Evolutionary conservation across 148 eudicot species (phyloP), one percentile per base, ranked within the genome.

Genomic region (Rhododendron molle): DNA sequence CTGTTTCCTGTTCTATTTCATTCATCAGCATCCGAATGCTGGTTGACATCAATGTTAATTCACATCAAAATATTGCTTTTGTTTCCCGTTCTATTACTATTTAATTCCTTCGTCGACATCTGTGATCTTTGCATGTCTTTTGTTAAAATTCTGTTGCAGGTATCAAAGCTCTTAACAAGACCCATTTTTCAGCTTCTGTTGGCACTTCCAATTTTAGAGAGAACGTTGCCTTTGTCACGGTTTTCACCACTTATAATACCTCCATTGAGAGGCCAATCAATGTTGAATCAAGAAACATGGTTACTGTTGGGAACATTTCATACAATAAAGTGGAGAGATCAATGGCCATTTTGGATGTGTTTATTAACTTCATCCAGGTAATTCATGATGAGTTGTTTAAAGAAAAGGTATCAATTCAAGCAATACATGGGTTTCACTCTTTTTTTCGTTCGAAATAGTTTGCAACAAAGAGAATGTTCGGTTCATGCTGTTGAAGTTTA

Each of bases 281-380:
- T 82, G 87, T 89, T 85, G 71, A 82, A 72, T 67, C 88, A 52
- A 87, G 86, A 44, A 94, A 95, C 84, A 73, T 84, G 72, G 94
- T 93, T 60, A 90, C 89, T 62, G 91, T 97, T 86, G 98, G 98
- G 74, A 91, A 92, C 47, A 88, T 84, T 62, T 89, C 94, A 43
- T 95, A 95, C 89, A 91, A 91, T 81, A 97, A 94, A 88, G 88
- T 92, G 83, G 98, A 92, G 89, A 92, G 98, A 87, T 95, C 99
- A 81, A 84, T 95, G 94, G 95, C 99, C 60, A 79, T 94, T 85
- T 83, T 97, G 90, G 83, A 93, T 85, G 89, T 90, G 79, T 97
- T 93, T 87, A 87, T 93, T 56, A 90, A 92, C 73, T 97, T 97
- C 89, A 91, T 94, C 83, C 94, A 92, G 99, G 99, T 93, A 92